Base-by-base conservation (phyloP, 164 flowering plant genomes). In the Magnolia changhungtana region DNA sequence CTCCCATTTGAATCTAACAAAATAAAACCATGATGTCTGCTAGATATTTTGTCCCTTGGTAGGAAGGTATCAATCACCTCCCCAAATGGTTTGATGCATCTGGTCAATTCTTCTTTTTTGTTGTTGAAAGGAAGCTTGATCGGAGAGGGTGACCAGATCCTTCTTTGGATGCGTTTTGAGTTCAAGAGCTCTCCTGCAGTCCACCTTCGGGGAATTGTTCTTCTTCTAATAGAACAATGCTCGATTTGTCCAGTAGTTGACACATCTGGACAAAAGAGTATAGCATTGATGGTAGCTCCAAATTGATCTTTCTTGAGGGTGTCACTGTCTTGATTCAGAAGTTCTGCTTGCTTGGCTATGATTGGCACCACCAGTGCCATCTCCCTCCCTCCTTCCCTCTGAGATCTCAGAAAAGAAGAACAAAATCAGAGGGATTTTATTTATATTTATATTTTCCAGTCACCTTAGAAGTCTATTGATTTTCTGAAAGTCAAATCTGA, bases 221-320 rank as follows among this genome's bases (percentile, higher is more conserved):
- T 91, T 85, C 84, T 83, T 93, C 65, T 84, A 89, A 84, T 90
- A 90, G 73, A 98, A 93, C 18, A 95, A 76, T 14, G 99, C 99
- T 27, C 97, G 97, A 76, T 95, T 95, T 23, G 97, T 95, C 96
- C 90, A 95, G 75, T 92, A 90, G 92, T 82, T 4, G 97, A 77
- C 71, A 92, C 89, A 78, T 89, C 81, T 31, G 99, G 98, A 86
- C 97, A 94, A 94, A n/a, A 95, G 80, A 0, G 94, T 85, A 75
- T 93, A 50, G 97, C 98, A 72, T 95, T 97, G 49, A 93, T 95
- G 82, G 98, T 95, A 69, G 98, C 98, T 4, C 85, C 92, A 50
- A 88, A 88, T 1, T 89, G 86, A 14, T 81, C 82, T 73, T 88
- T 91, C 70, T 76, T 81, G 88, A 89, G 92, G 37, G 7, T 1